Conservation (phyloP, 2,329 filamentous ascomycete genomes). For the Aspergillus sp. region DNA sequence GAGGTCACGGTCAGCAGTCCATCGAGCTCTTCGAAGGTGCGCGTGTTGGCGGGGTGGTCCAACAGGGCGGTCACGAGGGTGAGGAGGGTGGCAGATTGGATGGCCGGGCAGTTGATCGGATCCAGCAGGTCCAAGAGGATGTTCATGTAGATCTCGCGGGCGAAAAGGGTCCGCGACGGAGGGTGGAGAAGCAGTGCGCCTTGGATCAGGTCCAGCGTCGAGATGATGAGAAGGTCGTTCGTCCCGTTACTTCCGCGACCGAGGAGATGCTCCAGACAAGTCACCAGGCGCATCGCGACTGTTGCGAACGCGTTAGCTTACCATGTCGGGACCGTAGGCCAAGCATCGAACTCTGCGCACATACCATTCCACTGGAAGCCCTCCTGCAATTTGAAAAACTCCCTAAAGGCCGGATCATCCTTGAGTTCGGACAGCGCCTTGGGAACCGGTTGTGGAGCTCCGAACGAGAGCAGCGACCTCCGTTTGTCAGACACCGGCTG, state of each 20-base stretch:
- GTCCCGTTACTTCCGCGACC: slow-evolving; percentile 78
- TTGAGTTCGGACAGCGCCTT: slow-evolving; percentile 70
- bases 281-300: slow-evolving; percentile 81
- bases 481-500: slow-evolving; percentile 40
- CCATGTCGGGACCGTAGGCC: not conserved
- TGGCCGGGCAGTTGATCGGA: slow-evolving; percentile 83
- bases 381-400: slow-evolving; percentile 96
- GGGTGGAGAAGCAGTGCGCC: slow-evolving; percentile 86
- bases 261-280: slow-evolving; percentile 80
- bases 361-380: slow-evolving; percentile 93
- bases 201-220: slow-evolving; percentile 84
- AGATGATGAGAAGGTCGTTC: slow-evolving; percentile 85
- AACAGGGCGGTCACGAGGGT: slow-evolving; percentile 87
- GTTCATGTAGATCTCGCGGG: slow-evolving; percentile 92
- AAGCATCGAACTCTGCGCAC: slow-evolving; percentile 14
- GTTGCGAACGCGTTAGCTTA: slow-evolving; percentile 8
- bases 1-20: slow-evolving; percentile 89
- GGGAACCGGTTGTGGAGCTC: slow-evolving; percentile 43
- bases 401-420: slow-evolving; percentile 83
- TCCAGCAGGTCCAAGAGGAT: slow-evolving; percentile 92
- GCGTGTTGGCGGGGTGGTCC: slow-evolving; percentile 81
- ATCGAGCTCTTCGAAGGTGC: slow-evolving; percentile 88
- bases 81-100: slow-evolving; percentile 86
- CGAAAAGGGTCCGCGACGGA: slow-evolving; percentile 82
- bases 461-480: slow-evolving; percentile 41